Percentiles rank a stretch among this genome's conserved stretches.
phyloP scores from a whole-genome alignment of 352 stramenopile species.

The Globisporangium parvum region DNA sequence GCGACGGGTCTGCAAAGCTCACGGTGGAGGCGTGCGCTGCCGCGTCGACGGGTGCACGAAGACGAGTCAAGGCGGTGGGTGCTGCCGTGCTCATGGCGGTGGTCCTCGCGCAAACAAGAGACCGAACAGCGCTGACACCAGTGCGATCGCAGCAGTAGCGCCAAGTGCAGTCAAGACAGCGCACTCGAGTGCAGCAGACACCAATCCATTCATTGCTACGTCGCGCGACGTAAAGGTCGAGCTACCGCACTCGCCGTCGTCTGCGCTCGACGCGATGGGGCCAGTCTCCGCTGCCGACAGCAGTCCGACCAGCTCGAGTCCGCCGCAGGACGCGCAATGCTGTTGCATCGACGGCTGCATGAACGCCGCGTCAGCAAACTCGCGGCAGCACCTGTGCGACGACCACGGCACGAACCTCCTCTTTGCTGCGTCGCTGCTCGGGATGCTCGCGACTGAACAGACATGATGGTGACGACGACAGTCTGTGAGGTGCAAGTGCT shows the following conservation, averaged over 20 bases:
- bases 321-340: neutral
- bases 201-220: no score
- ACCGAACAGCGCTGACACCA: neutral
- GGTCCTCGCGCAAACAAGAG: conserved; percentile 18
- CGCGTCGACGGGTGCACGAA: conserved; percentile 32
- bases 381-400: conserved; percentile 8
- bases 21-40: conserved; percentile 41
- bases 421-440: conserved; percentile 13
- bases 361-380: neutral
- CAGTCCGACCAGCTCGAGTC: neutral
- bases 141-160: neutral
- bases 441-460: conserved; percentile 6
- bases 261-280: no score
- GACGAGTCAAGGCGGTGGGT: conserved; percentile 37
- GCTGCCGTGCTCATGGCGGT: conserved; percentile 40
- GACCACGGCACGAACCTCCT: conserved; percentile 12
- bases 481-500: neutral
- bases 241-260: no score
- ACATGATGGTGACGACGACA: no score
- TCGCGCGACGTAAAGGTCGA: neutral
- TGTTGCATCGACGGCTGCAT: conserved; percentile 7
- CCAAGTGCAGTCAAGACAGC: neutral
- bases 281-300: no score
- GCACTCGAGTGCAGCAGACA: neutral
- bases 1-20: conserved; percentile 49